Conservation (phyloP, 1,284 basidiomycete species). For the Hemileia vastatrix region DNA sequence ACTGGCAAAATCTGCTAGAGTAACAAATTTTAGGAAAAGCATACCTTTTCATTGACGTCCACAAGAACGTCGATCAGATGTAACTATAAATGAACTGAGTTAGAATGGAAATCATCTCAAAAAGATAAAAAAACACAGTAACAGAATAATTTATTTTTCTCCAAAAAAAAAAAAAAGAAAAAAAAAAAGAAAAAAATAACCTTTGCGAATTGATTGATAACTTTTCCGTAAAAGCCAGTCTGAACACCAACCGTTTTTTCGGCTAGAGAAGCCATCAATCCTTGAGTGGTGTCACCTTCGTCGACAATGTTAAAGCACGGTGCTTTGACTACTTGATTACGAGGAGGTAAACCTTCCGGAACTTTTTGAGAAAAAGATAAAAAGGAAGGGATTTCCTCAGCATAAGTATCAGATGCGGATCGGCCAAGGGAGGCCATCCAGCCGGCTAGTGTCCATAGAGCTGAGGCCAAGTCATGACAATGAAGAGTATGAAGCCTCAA, state of each 20-base stretch:
- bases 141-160: constrained; percentile 32
- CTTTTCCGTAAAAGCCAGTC: constrained; percentile 22
- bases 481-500: constrained; percentile 20
- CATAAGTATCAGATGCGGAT: neutral
- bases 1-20: neutral
- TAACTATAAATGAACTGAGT: no score
- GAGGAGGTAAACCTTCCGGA: constrained; percentile 26
- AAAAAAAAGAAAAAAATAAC: constrained; percentile 42
- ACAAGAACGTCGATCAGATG: no score
- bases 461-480: constrained; percentile 19
- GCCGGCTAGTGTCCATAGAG: constrained; percentile 14
- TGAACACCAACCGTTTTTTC: constrained; percentile 69
- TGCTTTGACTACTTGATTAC: constrained; percentile 21
- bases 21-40: constrained; percentile 10
- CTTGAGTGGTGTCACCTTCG: constrained; percentile 64
- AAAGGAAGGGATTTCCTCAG: constrained; percentile 13
- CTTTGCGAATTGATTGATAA: constrained; percentile 55
- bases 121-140: neutral
- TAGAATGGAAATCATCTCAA: neutral
- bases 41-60: constrained; percentile 17
- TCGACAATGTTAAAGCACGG: constrained; percentile 50
- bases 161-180: constrained; percentile 27
- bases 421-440: constrained; percentile 22
- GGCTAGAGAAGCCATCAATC: constrained; percentile 62
- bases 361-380: constrained; percentile 18